Conservation (phyloP, 2,329 filamentous ascomycete genomes). For the Diplocarpon rosae region DNA sequence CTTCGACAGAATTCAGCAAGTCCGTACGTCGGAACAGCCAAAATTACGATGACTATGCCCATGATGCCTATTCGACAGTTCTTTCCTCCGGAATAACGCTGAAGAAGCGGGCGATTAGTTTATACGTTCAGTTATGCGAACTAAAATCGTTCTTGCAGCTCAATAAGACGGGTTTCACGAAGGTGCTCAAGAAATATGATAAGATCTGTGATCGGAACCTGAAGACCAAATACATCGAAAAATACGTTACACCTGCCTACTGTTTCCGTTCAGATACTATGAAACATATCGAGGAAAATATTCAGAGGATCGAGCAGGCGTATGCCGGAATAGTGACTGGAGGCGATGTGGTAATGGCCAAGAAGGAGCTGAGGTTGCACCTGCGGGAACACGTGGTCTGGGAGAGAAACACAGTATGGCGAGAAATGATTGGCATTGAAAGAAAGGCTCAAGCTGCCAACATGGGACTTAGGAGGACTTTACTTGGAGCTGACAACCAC, state of each 20-base stretch:
- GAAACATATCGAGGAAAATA: slow-evolving; percentile 57
- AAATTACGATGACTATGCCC: slow-evolving; percentile 67
- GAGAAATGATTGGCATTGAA: slow-evolving; percentile 98
- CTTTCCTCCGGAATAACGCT: slow-evolving; percentile 69
- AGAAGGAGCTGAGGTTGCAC: slow-evolving; percentile 78
- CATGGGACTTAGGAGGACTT: slow-evolving; percentile 64
- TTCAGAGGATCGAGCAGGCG: slow-evolving; percentile 62
- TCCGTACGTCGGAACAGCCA: slow-evolving; percentile 50
- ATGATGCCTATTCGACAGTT: slow-evolving; percentile 58
- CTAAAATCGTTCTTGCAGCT: slow-evolving; percentile 93
- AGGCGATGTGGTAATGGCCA: slow-evolving; percentile 66
- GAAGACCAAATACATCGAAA: slow-evolving; percentile 64
- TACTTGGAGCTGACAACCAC: slow-evolving; percentile 66
- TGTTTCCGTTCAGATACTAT: slow-evolving; percentile 70
- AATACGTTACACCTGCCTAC: slow-evolving; percentile 65
- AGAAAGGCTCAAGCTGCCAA: slow-evolving; percentile 89
- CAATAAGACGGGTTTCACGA: slow-evolving; percentile 92
- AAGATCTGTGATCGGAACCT: slow-evolving; percentile 83
- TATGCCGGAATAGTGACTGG: slow-evolving; percentile 77
- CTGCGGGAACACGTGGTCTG: slow-evolving; percentile 94
- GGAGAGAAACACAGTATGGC: slow-evolving; percentile 98
- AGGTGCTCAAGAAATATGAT: slow-evolving; percentile 97
- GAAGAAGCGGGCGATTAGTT: slow-evolving; percentile 79
- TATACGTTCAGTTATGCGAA: slow-evolving; percentile 89
- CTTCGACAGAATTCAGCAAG: slow-evolving; percentile 50